Evolutionary conservation across 2,329 filamentous ascomycete genomes (phyloP).

Genomic region (Alternaria infectoria): DNA sequence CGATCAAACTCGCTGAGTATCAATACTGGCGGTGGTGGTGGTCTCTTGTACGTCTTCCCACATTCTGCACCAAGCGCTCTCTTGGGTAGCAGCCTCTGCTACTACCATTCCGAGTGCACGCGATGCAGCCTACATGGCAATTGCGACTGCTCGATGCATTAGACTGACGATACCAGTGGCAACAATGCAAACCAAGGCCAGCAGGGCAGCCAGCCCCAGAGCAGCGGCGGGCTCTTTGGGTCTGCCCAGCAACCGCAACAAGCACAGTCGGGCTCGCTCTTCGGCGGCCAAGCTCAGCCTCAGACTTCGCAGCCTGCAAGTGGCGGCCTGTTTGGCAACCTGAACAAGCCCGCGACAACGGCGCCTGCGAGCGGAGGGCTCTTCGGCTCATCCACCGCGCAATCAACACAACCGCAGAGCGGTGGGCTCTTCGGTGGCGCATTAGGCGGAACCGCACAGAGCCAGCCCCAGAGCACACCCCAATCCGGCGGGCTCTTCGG

Average conservation of each 20-base stretch:
- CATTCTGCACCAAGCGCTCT: neutral
- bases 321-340: constrained; percentile 47
- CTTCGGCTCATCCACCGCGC: constrained; percentile 44
- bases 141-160: neutral
- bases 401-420: constrained; percentile 32
- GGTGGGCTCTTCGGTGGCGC: constrained; percentile 45
- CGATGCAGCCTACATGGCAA: neutral
- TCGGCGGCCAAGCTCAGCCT: constrained; percentile 23
- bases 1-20: constrained; percentile 60
- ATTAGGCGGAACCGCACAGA: constrained; percentile 35
- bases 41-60: constrained; percentile 53
- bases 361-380: constrained; percentile 37
- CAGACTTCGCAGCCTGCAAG: constrained; percentile 30
- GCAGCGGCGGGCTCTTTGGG: constrained; percentile 36
- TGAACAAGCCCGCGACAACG: constrained; percentile 41
- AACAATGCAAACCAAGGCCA: constrained; percentile 37
- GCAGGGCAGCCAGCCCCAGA: constrained; percentile 36
- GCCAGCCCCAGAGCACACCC: constrained; percentile 27
- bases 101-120: neutral
- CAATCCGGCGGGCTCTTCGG: constrained; percentile 46
- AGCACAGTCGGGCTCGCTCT: constrained; percentile 34
- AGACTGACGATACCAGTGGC: constrained; percentile 38
- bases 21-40: constrained; percentile 56
- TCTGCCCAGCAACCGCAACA: constrained; percentile 29
- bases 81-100: neutral